Evolutionary conservation across 352 stramenopile genomes (phyloP), one percentile per base, ranked within the genome.

Genomic region (Phytophthora cactorum): DNA sequence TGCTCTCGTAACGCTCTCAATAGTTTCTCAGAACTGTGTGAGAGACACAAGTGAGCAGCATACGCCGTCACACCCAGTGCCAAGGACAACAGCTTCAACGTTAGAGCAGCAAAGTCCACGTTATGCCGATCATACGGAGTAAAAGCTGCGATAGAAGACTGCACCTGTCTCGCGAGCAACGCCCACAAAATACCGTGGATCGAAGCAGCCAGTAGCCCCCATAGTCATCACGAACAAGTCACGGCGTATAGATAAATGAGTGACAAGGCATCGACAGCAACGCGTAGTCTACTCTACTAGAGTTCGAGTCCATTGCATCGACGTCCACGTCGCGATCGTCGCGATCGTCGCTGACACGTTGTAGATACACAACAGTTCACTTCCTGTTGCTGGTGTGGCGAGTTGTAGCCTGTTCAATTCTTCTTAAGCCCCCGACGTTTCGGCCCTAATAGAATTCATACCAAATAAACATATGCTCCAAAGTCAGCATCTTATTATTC

Each of bases 221-320:
- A 71, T 57, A 45, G 34, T 60, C 45, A 75, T n/a, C 4, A 71
- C 61, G 38, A 75, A 67, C 27, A 75, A n/a, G 38, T 68, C 67
- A 36, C 44, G 62, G 0, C 31, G 44, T 10, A 55, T 64, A 4
- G 56, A 59, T 25, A 75, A 57, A 2, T 45, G 28, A 25, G 53
- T 54, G 15, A 71, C 36, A 11, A 75, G 66, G 66, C 66, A 74
- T 70, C 27, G 66, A 74, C 60, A 74, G 49, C 53, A 74, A 32
- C 41, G 60, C 60, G 52, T 74, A 74, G 53, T 66, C 66, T 3
- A 45, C 54, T n/a, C 66, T 54, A 52, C 66, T 74, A 2, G 66
- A 74, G 34, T 45, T 61, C 10, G 66, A 74, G 17, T 65, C 50
- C 12, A 62, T 12, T 8, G 65, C 66, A 44, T 74, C 66, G 41